These are phyloP conservation scores for Myrmaecium sp. DNA, from an alignment of 2,329 filamentous ascomycete species.

Conservation along the genomic window DNA sequence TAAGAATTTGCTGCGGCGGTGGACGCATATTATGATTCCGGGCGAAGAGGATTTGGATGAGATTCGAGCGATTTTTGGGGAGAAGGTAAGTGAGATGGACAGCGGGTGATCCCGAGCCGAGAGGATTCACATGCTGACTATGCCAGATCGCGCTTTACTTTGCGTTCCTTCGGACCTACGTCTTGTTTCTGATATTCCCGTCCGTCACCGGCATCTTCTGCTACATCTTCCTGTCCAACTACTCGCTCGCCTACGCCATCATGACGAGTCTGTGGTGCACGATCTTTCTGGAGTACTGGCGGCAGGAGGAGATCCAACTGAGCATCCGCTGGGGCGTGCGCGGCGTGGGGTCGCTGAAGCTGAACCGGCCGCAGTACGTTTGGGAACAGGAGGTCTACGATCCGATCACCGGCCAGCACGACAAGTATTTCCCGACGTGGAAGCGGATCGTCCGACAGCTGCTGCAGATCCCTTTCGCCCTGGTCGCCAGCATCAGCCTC, in stretches of 20 bases:
- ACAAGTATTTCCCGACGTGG: constrained; percentile 14
- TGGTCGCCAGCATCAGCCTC: constrained; percentile 13
- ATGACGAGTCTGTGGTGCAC: constrained; percentile 18
- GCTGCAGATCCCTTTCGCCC: constrained; percentile 15
- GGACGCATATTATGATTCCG: constrained; percentile 55
- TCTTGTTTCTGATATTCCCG: constrained; percentile 14
- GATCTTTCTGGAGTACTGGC: constrained; percentile 19
- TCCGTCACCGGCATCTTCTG: constrained; percentile 14
- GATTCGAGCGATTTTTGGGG: constrained; percentile 62
- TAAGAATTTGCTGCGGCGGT: constrained; percentile 55
- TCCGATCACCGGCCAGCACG: constrained; percentile 9
- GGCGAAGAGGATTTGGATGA: constrained; percentile 50
- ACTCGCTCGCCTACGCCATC: constrained; percentile 14
- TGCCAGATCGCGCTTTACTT: constrained; percentile 16
- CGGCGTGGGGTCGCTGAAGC: constrained; percentile 14
- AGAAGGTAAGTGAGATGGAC: constrained; percentile 34
- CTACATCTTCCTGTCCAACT: constrained; percentile 15
- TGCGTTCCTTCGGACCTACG: constrained; percentile 18
- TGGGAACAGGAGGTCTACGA: constrained; percentile 12
- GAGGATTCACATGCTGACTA: neutral
- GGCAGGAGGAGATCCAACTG: constrained; percentile 15
- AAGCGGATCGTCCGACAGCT: constrained; percentile 14
- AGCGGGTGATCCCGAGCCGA: neutral
- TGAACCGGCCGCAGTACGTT: constrained; percentile 14
- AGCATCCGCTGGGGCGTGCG: constrained; percentile 17